A percentile compares a stretch with the other conserved stretches of the same genome.
Evolutionary conservation across 1,139 yeast genomes (phyloP).

Genomic region (Geotrichum fermentans): DNA sequence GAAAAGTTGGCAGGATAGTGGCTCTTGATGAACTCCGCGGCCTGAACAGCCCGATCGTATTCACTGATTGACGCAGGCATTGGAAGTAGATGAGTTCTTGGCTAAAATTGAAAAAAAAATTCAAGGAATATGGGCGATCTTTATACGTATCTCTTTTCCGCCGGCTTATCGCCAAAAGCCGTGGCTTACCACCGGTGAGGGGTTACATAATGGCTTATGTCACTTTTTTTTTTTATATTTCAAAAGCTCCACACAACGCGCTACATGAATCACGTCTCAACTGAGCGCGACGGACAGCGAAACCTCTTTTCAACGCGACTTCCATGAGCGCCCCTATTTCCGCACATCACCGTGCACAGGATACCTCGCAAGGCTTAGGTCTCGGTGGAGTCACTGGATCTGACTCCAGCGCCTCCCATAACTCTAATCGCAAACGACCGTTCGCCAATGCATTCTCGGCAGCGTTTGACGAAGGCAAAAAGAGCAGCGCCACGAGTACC

Average conservation of each 20-base stretch:
- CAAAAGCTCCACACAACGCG: too few species aligned
- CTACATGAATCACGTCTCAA: too few species aligned
- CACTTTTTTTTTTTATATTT: neutral
- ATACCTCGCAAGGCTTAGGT: neutral
- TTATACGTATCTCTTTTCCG: neutral
- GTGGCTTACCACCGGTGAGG: neutral
- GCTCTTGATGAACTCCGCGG: conserved; percentile 28
- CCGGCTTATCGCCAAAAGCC: neutral
- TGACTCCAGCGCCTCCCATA: neutral
- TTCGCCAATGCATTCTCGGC: conserved; percentile 6
- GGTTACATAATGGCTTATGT: neutral
- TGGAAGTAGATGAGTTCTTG: neutral
- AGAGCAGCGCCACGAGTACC: neutral
- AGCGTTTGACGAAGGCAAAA: conserved; percentile 4
- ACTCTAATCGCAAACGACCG: conserved; percentile 1
- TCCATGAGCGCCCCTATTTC: too few species aligned
- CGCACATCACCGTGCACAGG: too few species aligned
- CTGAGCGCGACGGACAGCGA: too few species aligned
- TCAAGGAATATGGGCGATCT: neutral
- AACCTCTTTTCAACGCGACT: too few species aligned
- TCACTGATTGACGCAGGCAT: conserved; percentile 5
- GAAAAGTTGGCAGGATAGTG: conserved; percentile 30
- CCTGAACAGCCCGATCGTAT: conserved; percentile 26
- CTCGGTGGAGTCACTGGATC: neutral
- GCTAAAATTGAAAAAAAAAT: neutral